Conservation (phyloP, 805 yeast genomes). For the Wickerhamomyces subpelliculosus region DNA sequence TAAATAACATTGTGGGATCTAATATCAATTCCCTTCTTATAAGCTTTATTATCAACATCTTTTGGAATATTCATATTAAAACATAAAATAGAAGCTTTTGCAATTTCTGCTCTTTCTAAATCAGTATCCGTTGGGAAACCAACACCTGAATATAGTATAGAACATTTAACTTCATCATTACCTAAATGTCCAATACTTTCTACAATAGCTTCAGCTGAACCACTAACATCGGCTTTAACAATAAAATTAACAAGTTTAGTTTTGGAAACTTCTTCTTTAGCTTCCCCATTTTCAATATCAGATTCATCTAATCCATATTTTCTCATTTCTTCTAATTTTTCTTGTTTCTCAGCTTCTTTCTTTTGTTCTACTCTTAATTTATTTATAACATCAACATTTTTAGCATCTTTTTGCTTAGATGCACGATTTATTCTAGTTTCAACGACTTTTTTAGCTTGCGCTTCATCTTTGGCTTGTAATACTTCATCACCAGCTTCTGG, state of each 20-base stretch:
- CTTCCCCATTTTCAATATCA: constrained; percentile 20
- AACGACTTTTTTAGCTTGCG: constrained; percentile 67
- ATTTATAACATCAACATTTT: constrained; percentile 66
- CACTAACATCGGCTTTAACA: constrained; percentile 86
- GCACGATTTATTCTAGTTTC: constrained; percentile 40
- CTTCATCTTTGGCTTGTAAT: constrained; percentile 68
- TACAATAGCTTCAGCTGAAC: constrained; percentile 88
- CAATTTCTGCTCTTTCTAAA: constrained; percentile 57
- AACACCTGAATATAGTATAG: constrained; percentile 67
- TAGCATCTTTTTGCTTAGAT: constrained; percentile 37
- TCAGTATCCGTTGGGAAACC: constrained; percentile 71
- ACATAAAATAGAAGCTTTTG: constrained; percentile 68
- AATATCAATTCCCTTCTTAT: constrained; percentile 47
- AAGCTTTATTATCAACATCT: constrained; percentile 50
- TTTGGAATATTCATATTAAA: constrained; percentile 71
- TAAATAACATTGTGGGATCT: constrained; percentile 75
- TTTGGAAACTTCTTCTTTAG: constrained; percentile 10
- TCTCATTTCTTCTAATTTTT: constrained; percentile 48
- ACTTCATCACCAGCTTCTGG: constrained; percentile 90
- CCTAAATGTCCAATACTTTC: constrained; percentile 82
- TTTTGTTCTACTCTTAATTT: constrained; percentile 51
- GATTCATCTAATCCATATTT: constrained; percentile 52
- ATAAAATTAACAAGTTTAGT: constrained; percentile 47
- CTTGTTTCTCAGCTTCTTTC: constrained; percentile 45
- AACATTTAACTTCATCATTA: constrained; percentile 71